Evolutionary conservation across 176 grass and related monocot species (phyloP), one percentile per base, ranked within the genome.

Genomic region (Coix lacrymajobi): DNA sequence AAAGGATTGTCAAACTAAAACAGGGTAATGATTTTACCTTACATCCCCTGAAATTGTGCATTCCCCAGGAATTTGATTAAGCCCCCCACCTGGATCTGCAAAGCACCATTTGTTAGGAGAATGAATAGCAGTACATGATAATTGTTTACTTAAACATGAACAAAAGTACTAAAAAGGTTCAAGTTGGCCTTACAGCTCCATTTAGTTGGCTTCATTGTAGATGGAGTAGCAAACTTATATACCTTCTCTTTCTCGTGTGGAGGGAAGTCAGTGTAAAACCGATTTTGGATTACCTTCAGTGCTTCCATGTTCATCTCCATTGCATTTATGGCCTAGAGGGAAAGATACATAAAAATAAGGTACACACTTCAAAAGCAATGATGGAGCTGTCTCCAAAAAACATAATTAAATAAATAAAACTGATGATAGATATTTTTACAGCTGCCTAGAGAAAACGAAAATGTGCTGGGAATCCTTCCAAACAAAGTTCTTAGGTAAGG

Each of bases 21-120:
- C 38, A 17, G 37, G 33, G 28, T 6, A 73, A 82, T 19, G 66
- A 15, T 17, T 63, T 54, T 60, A 96, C 93, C 91, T 96, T 74
- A 96, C 88, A 89, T 99, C 96, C 66, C 96, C 96, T 87, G 96
- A 96, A 90, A 99, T 88, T 46, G 91, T 95, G 90, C 96, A 99
- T 85, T 99, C 92, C 45, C 85, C 96, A 44, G 93, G 96, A 88
- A 99, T 99, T 88, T 99, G 93, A 84, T 92, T 99, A 43, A 99
- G 80, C 39, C 93, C 90, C 24, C 93, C 96, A 85, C 89, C 89
- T 84, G 96, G 96, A 93, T 99, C 93, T 96, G 80, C 68, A 90
- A 88, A 74, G 62, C 38, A 66, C 30, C 33, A 86, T 73, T 32
- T 37, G 33, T 83, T 54, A 80, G 72, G 49, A 83, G 37, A 24